Conservation (phyloP, 2,329 filamentous ascomycete genomes). For the Fusarium pilosicola region DNA sequence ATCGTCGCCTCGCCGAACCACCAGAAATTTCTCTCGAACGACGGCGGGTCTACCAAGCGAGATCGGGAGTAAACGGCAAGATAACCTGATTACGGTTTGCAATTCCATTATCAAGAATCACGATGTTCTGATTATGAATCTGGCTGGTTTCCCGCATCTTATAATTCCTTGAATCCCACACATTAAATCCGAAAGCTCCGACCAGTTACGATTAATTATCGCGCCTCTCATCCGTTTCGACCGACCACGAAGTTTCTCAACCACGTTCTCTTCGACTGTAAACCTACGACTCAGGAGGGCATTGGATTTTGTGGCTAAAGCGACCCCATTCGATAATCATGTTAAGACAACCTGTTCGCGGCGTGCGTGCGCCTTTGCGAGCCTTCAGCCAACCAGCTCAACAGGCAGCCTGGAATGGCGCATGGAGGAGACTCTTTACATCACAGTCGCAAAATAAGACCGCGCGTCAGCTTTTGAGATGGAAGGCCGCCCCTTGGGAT, state of each 20-base stretch:
- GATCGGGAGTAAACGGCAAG: slow-evolving; percentile 16
- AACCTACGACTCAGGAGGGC: neutral
- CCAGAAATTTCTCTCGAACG: slow-evolving; percentile 27
- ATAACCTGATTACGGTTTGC: slow-evolving; percentile 1
- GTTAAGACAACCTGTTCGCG: slow-evolving; percentile 43
- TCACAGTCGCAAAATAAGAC: slow-evolving; percentile 38
- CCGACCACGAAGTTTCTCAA: slow-evolving; percentile 25
- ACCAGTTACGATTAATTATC: slow-evolving; percentile 25
- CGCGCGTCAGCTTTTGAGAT: slow-evolving; percentile 36
- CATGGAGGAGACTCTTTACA: slow-evolving; percentile 44
- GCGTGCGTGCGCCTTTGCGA: slow-evolving; percentile 35
- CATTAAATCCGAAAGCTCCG: slow-evolving; percentile 40
- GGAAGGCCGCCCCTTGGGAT: slow-evolving; percentile 32
- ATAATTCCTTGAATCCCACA: slow-evolving; percentile 16
- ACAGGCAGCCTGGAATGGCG: slow-evolving; percentile 41
- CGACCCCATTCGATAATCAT: slow-evolving; percentile 22
- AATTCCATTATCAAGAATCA: neutral
- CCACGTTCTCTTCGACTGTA: neutral
- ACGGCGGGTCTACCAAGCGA: slow-evolving; percentile 9
- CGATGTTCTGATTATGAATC: slow-evolving; percentile 23
- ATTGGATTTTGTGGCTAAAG: neutral
- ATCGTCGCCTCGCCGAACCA: slow-evolving; percentile 20
- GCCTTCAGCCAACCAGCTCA: slow-evolving; percentile 32
- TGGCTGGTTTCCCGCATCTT: slow-evolving; percentile 5
- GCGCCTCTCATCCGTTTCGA: slow-evolving; percentile 26